A percentile compares a stretch with the other conserved stretches of the same genome.
Evolutionary conservation across 768 basidiomycete species (phyloP).

Genomic region (Pleurotus djamor): DNA sequence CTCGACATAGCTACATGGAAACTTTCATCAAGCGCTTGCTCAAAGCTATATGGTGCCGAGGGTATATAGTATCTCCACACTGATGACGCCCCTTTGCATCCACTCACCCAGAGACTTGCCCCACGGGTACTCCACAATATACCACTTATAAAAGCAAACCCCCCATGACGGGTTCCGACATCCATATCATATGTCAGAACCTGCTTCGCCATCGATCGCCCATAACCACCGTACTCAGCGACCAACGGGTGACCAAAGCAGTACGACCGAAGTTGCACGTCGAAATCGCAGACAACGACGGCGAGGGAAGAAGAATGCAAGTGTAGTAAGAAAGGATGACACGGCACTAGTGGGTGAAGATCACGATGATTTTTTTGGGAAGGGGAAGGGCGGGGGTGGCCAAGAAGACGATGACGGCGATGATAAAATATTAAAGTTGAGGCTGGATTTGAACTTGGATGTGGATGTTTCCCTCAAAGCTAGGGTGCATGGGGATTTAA

Average conservation of each 20-base stretch:
- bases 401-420: neutral
- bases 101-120: too few relatives aligned
- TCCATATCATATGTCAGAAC: neutral
- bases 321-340: neutral
- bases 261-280: neutral
- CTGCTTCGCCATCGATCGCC: neutral
- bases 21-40: too few relatives aligned
- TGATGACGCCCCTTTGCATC: too few relatives aligned
- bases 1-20: too few relatives aligned
- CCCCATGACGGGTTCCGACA: too few relatives aligned
- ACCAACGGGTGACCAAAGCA: neutral
- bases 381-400: too few relatives aligned
- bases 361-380: neutral
- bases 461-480: conserved; percentile 13
- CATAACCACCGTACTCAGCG: neutral
- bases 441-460: conserved; percentile 13
- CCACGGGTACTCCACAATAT: too few relatives aligned
- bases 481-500: conserved; percentile 12
- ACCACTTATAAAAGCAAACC: too few relatives aligned
- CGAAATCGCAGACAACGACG: neutral
- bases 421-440: conserved; percentile 7
- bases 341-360: neutral
- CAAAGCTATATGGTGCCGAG: too few relatives aligned
- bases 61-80: too few relatives aligned
- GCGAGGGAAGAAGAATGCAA: neutral